Base-by-base conservation (phyloP, 306 rosid species). In the Dryas drummondii region DNA sequence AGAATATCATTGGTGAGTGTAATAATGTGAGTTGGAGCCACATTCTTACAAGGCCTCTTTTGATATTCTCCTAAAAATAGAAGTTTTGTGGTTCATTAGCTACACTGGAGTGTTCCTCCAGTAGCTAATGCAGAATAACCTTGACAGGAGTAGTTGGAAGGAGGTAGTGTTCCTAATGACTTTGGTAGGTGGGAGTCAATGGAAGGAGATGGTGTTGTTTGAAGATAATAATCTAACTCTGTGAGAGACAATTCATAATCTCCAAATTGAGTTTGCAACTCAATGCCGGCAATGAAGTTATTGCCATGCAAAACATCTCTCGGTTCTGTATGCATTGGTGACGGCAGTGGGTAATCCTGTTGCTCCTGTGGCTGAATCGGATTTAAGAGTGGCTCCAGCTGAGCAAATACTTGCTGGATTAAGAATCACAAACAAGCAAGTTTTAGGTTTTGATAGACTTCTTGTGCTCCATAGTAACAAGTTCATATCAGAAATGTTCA, bases 61-160 rank as follows among this genome's bases (percentile, higher is more conserved):
- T 50, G 73, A 68, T 68, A 49, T 15, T 68, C 73, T 68, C 73
- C 73, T 68, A 27, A 13, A 13, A 72, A 56, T 46, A 83, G 19
- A 68, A 15, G 41, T 19, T 19, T 50, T 46, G 41, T 62, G 64
- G 59, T 54, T 79, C 70, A 74, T 46, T 59, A 54, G 68, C 59
- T 58, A 66, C n/a, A 8, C 15, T 59, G 74, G 64, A 76, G 82
- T 58, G 42, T 44, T 46, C 56, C 78, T 67, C 70, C 77, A 77
- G 52, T 16, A 75, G 58, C 52, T 65, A 66, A 66, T 22, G 71
- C n/a, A 47, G 42, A 19, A 45, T 26, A 15, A 45, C 88, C 86
- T 9, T 48, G 73, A 57, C 59, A 56, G 56, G 71, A 76, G 52
- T 68, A 41, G 64, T 76, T 2, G 67, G 63, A 41, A 27, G 2